A percentile compares a stretch with the other conserved stretches of the same genome.
phyloP scores from a whole-genome alignment of 495 filamentous ascomycete genomes.

The Hypomontagnella submonticulosa region DNA sequence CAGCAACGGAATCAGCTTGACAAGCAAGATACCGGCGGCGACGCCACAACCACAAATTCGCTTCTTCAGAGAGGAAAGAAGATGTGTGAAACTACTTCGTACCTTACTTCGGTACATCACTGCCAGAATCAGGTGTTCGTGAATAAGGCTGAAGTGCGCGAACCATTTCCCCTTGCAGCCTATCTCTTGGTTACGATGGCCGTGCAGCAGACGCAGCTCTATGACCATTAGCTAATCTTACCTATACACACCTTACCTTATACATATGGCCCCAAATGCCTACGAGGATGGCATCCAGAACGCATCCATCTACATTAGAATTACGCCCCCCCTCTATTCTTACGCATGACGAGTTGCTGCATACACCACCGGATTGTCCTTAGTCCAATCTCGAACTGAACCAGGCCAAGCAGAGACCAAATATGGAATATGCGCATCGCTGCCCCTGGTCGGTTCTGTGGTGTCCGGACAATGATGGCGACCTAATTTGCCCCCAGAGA shows the following conservation, averaged over 20 bases:
- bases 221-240: slow-evolving; percentile 28
- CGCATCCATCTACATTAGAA: slow-evolving; percentile 9
- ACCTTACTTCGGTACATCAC: background rate
- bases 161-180: slow-evolving; percentile 10
- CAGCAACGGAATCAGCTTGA: no score
- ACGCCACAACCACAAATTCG: no score
- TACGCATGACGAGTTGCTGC: slow-evolving; percentile 5
- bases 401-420: slow-evolving; percentile 18
- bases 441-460: background rate
- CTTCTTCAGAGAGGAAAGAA: no score
- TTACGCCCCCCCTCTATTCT: slow-evolving; percentile 10
- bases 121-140: background rate
- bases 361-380: slow-evolving; percentile 19
- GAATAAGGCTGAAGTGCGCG: slow-evolving; percentile 28
- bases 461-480: slow-evolving; percentile 10
- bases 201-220: slow-evolving; percentile 4
- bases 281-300: background rate
- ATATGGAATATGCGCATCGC: slow-evolving; percentile 8
- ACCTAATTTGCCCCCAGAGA: slow-evolving; percentile 26
- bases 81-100: background rate
- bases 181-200: background rate
- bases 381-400: slow-evolving; percentile 10
- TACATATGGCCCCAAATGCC: slow-evolving; percentile 18
- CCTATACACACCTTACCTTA: background rate
- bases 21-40: no score